phyloP scores from a whole-genome alignment of 2,329 filamentous ascomycete species.

The Epicoccum nigrum region DNA sequence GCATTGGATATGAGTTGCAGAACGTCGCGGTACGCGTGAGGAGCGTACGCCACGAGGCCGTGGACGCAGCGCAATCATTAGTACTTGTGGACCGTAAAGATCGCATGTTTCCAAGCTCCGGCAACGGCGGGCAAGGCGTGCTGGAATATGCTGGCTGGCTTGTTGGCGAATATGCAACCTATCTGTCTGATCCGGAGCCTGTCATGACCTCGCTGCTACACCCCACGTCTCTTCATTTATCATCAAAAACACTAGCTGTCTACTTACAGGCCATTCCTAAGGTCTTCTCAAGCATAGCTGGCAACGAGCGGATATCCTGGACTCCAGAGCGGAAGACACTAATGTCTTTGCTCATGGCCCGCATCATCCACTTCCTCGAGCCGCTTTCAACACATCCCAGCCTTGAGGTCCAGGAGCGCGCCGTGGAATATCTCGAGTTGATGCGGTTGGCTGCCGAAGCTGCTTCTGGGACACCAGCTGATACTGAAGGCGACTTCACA shows the following conservation, averaged over 20 bases:
- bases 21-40: slow-evolving; percentile 92
- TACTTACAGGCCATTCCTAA: slow-evolving; percentile 87
- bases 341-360: slow-evolving; percentile 77
- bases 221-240: slow-evolving; percentile 61
- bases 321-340: slow-evolving; percentile 74
- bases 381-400: slow-evolving; percentile 79
- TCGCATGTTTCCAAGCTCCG: slow-evolving; percentile 60
- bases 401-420: slow-evolving; percentile 92
- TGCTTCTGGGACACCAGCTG: slow-evolving; percentile 62
- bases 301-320: slow-evolving; percentile 70
- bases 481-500: slow-evolving; percentile 69
- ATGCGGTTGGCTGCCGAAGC: slow-evolving; percentile 88
- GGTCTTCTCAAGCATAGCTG: slow-evolving; percentile 75
- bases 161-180: slow-evolving; percentile 83
- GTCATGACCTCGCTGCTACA: slow-evolving; percentile 78
- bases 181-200: slow-evolving; percentile 72
- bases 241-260: slow-evolving; percentile 73
- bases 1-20: slow-evolving; percentile 82
- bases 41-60: slow-evolving; percentile 78
- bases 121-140: slow-evolving; percentile 64
- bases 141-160: slow-evolving; percentile 83
- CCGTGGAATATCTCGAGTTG: slow-evolving; percentile 90
- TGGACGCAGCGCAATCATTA: slow-evolving; percentile 78
- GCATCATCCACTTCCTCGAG: slow-evolving; percentile 82
- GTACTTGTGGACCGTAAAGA: slow-evolving; percentile 69